phyloP scores from a whole-genome alignment of 2,329 filamentous ascomycete species.

The Aspergillus felis region DNA sequence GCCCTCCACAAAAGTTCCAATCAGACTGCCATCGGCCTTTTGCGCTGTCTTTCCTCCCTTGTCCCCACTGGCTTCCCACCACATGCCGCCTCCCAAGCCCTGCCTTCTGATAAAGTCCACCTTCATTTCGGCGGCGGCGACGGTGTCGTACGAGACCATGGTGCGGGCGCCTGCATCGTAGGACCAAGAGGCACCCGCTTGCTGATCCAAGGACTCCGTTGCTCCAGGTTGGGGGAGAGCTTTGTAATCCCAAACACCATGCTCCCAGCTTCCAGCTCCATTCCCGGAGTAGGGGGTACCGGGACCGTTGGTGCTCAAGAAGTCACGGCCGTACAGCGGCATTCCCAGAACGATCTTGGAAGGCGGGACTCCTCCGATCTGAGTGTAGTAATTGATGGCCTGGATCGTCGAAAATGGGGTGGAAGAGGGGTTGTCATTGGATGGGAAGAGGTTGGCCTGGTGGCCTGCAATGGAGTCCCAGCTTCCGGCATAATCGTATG shows the following conservation, averaged over 20 bases:
- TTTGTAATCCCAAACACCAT: conserved; percentile 85
- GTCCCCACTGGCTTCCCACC: conserved; percentile 88
- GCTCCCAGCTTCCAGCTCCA: conserved; percentile 74
- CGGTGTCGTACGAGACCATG: conserved; percentile 70
- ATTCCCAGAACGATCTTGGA: conserved; percentile 85
- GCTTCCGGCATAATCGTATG: conserved; percentile 79
- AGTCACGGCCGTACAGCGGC: conserved; percentile 90
- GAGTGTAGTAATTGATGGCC: conserved; percentile 68
- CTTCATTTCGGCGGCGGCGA: conserved; percentile 63
- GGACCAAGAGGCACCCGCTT: conserved; percentile 69
- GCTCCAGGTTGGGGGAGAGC: conserved; percentile 67
- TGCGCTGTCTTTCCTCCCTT: conserved; percentile 49
- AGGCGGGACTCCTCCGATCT: conserved; percentile 55
- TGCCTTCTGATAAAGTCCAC: conserved; percentile 63
- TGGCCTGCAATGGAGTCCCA: conserved; percentile 74
- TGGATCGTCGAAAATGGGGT: conserved; percentile 75
- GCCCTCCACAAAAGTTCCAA: conserved; percentile 49
- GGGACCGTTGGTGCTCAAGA: conserved; percentile 72
- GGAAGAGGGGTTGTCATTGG: conserved; percentile 52
- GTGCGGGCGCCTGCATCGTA: conserved; percentile 61
- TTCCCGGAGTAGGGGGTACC: conserved; percentile 69
- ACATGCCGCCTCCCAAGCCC: conserved; percentile 84
- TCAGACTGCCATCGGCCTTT: conserved; percentile 57
- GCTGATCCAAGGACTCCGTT: conserved; percentile 59
- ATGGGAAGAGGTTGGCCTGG: conserved; percentile 73